Evolutionary conservation across 108 stramenopile species (phyloP).

Genomic region (Pseudonitzschia multiseries): DNA sequence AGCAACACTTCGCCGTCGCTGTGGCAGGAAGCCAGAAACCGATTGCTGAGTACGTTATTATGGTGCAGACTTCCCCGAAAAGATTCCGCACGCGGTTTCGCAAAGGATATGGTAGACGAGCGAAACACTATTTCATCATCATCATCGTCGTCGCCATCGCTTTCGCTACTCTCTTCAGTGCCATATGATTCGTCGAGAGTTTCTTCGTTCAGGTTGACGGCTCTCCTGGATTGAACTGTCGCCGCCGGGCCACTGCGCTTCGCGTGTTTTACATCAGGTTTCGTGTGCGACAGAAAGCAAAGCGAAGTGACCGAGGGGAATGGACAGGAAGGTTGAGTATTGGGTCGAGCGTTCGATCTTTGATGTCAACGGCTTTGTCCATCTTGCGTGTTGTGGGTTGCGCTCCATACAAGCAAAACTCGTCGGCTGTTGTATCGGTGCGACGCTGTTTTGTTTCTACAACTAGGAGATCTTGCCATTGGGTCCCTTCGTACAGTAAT

Average conservation of each 20-base stretch:
- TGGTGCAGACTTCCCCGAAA: neutral
- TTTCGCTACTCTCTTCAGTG: neutral
- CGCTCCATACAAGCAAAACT: no score
- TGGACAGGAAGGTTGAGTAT: slow-evolving; percentile 25
- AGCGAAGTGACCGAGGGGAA: slow-evolving; percentile 21
- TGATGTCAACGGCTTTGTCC: neutral
- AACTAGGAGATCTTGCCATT: no score
- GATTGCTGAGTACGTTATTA: slow-evolving; percentile 6
- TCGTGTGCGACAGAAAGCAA: slow-evolving; percentile 17
- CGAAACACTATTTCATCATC: slow-evolving; percentile 24
- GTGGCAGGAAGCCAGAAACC: slow-evolving; percentile 44
- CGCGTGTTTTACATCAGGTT: neutral
- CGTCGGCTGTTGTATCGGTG: no score
- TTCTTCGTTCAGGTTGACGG: neutral
- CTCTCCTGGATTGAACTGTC: neutral
- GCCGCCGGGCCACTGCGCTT: neutral
- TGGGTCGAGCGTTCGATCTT: slow-evolving; percentile 30
- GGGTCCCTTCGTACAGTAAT: no score
- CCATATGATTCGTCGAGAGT: neutral
- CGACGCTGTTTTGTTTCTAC: no score
- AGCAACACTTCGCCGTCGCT: slow-evolving; percentile 35
- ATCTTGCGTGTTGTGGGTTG: neutral
- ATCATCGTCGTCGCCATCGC: neutral
- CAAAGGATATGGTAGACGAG: neutral
- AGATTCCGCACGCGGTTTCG: neutral